These are phyloP conservation scores for Cryptococcus hybrid DNA, from an alignment of 1,284 basidiomycete genomes.

Conservation along the genomic window DNA sequence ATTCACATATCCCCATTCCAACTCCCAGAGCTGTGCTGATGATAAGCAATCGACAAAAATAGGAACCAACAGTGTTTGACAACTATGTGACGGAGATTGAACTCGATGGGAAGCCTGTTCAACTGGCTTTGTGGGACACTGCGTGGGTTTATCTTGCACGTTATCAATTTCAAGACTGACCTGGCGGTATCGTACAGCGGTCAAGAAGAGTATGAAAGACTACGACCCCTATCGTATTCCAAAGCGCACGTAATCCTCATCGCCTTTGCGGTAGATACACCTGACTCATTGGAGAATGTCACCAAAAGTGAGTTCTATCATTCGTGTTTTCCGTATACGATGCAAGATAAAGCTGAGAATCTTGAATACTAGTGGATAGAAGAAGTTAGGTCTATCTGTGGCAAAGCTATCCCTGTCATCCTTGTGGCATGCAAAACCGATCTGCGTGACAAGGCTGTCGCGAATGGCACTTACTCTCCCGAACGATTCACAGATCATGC, in stretches of 20 bases:
- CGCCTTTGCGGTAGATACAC: conserved; percentile 93
- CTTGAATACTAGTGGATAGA: conserved; percentile 79
- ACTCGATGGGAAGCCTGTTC: conserved; percentile 93
- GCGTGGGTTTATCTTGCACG: conserved; percentile 62
- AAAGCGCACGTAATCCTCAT: conserved; percentile 99
- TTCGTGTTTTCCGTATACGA: background rate
- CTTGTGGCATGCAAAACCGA: conserved; percentile 54
- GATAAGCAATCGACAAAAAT: background rate
- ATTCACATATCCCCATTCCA: background rate
- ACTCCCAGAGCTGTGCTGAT: background rate
- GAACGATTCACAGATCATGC: conserved; percentile 48
- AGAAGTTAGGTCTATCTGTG: conserved; percentile 90
- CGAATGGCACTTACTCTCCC: conserved; percentile 43
- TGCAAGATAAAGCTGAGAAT: background rate
- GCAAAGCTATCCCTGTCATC: conserved; percentile 56
- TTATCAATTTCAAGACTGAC: background rate
- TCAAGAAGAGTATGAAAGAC: conserved; percentile 95
- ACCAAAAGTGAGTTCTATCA: conserved; percentile 63
- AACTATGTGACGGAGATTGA: conserved; percentile 99
- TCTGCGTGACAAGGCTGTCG: conserved; percentile 55
- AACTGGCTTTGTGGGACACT: conserved; percentile 95
- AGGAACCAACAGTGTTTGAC: conserved; percentile 79
- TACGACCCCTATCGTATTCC: conserved; percentile 93
- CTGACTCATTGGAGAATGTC: conserved; percentile 95
- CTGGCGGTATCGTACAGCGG: conserved; percentile 58